These are phyloP conservation scores for Trichomonascaceae sp. DNA, from an alignment of 1,139 yeast genomes.

Conservation along the genomic window DNA sequence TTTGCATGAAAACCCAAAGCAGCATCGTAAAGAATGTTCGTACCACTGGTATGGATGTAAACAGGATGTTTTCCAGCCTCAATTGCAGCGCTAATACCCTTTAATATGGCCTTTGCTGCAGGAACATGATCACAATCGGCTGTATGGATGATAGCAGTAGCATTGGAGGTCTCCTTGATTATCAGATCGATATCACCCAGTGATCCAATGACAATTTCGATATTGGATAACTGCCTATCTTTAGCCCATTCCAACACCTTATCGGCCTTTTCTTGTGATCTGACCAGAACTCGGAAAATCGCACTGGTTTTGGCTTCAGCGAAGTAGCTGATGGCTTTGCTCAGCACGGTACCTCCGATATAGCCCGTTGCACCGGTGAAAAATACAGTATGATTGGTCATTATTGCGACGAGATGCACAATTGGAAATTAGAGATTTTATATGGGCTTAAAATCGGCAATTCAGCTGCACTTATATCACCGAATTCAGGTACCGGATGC, in stretches of 20 bases:
- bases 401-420: background rate
- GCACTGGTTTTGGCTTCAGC: constrained; percentile 20
- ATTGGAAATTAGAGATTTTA: too few relatives aligned
- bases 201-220: constrained; percentile 25
- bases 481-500: too few relatives aligned
- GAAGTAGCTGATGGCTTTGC: constrained; percentile 25
- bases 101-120: constrained; percentile 29
- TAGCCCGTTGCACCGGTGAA: constrained; percentile 37
- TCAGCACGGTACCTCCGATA: constrained; percentile 34
- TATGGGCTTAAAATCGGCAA: too few relatives aligned
- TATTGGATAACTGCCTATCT: constrained; percentile 13
- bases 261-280: constrained; percentile 29
- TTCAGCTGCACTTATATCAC: too few relatives aligned
- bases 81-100: constrained; percentile 16
- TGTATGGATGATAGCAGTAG: constrained; percentile 36
- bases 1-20: constrained; percentile 26
- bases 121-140: constrained; percentile 38
- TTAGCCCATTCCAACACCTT: constrained; percentile 24
- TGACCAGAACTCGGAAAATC: constrained; percentile 28
- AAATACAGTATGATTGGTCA: constrained; percentile 11
- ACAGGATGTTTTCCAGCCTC: constrained; percentile 27
- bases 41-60: constrained; percentile 40
- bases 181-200: constrained; percentile 29
- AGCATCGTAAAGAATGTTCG: constrained; percentile 32
- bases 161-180: constrained; percentile 23